Percentiles rank a stretch among this genome's conserved stretches.
Conservation (phyloP, 768 basidiomycete species). For the Tubosaeta brunneosetosa region DNA sequence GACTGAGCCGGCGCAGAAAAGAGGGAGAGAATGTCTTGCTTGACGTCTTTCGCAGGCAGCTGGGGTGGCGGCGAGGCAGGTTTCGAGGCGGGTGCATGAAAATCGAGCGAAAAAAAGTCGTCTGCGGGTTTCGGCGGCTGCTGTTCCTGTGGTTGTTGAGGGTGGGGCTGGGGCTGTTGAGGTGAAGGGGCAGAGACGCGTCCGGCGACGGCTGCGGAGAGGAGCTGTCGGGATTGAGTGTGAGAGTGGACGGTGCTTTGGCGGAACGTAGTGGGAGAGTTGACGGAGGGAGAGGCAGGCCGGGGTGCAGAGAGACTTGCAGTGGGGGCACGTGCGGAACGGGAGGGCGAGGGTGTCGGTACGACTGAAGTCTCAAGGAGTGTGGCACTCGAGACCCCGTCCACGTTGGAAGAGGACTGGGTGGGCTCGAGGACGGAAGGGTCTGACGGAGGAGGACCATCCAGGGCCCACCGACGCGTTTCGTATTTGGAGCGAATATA, state of each 20-base stretch:
- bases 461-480: conserved; percentile 84
- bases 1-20: conserved; percentile 45
- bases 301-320: conserved; percentile 22
- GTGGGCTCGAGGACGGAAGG: conserved; percentile 66
- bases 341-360: not conserved
- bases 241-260: conserved; percentile 9
- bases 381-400: not conserved
- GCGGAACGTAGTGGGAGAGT: conserved; percentile 20
- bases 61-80: conserved; percentile 23
- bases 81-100: conserved; percentile 46
- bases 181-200: conserved; percentile 12
- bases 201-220: conserved; percentile 38
- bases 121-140: conserved; percentile 40
- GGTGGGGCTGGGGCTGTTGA: conserved; percentile 10
- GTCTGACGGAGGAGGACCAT: conserved; percentile 80
- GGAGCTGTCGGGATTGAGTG: conserved; percentile 27
- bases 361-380: conserved; percentile 8
- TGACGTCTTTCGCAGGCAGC: conserved; percentile 62
- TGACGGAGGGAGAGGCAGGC: conserved; percentile 27
- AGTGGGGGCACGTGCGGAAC: conserved; percentile 10
- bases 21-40: conserved; percentile 81
- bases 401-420: conserved; percentile 11
- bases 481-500: conserved; percentile 98
- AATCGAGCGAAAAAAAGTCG: conserved; percentile 84
- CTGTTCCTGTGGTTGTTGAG: conserved; percentile 18